Percentiles rank a stretch among this genome's conserved stretches.
These are phyloP conservation scores for Epichloe hybrida DNA, from an alignment of 2,329 filamentous ascomycete species.

Conservation along the genomic window DNA sequence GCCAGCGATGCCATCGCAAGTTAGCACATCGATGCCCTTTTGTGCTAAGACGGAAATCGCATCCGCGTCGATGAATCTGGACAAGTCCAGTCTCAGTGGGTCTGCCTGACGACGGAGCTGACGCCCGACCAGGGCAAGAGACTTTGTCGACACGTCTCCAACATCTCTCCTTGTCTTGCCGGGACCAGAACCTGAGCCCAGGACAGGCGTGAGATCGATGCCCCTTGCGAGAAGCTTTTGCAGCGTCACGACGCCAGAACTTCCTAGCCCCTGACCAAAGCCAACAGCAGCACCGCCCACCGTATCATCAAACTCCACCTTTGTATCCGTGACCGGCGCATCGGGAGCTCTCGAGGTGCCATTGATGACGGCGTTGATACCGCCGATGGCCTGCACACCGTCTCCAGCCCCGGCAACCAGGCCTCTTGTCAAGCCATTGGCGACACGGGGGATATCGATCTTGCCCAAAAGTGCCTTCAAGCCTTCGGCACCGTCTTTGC, in stretches of 20 bases:
- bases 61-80: constrained; percentile 15
- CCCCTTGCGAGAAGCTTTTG: constrained; percentile 15
- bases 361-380: constrained; percentile 17
- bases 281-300: constrained; percentile 21
- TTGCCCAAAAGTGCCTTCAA: constrained; percentile 8
- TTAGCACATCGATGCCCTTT: constrained; percentile 16
- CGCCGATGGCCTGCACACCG: constrained; percentile 19
- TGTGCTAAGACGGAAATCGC: constrained; percentile 17
- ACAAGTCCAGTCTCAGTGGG: constrained; percentile 11
- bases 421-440: constrained; percentile 22
- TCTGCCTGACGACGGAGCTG: neutral
- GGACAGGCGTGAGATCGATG: constrained; percentile 5
- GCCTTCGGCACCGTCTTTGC: neutral
- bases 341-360: constrained; percentile 13
- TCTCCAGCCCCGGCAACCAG: constrained; percentile 22
- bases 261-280: constrained; percentile 21
- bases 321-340: constrained; percentile 10
- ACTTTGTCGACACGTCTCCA: neutral
- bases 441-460: constrained; percentile 15
- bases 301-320: constrained; percentile 20
- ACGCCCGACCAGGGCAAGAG: neutral
- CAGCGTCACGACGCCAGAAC: constrained; percentile 18
- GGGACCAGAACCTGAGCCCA: neutral
- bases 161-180: neutral
- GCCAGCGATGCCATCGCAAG: constrained; percentile 21